Percentiles rank a stretch among this genome's conserved stretches.
Evolutionary conservation across 805 yeast species (phyloP).

Genomic region (Pichia sporocuriosa): DNA sequence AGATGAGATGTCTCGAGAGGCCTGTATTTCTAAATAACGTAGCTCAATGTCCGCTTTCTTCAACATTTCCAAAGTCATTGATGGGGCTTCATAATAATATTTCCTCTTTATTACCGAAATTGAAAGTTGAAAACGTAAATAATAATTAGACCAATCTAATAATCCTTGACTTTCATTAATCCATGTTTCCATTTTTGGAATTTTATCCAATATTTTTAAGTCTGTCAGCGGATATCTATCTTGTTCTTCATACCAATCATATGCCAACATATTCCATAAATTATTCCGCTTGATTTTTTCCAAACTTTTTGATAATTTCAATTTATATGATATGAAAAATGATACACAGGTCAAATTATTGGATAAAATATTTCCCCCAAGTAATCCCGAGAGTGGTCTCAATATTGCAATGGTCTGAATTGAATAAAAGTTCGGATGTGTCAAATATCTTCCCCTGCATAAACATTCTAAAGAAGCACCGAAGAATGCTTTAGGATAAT

Average conservation of each 20-base stretch:
- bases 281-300: slow-evolving; percentile 1
- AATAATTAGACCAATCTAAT: slow-evolving; percentile 20
- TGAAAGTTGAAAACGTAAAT: slow-evolving; percentile 19
- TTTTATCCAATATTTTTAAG: slow-evolving; percentile 19
- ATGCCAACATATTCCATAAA: slow-evolving; percentile 28
- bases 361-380: slow-evolving; percentile 28
- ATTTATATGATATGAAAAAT: slow-evolving; percentile 19
- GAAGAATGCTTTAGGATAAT: slow-evolving; percentile 25
- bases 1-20: slow-evolving; percentile 17
- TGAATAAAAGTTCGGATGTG: slow-evolving; percentile 23
- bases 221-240: slow-evolving; percentile 22
- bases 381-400: slow-evolving; percentile 23
- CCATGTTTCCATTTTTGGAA: slow-evolving; percentile 23
- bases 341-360: slow-evolving; percentile 21
- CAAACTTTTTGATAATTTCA: slow-evolving; percentile 20
- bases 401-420: slow-evolving; percentile 26
- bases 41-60: slow-evolving; percentile 24
- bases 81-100: slow-evolving; percentile 23
- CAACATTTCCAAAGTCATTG: slow-evolving; percentile 15
- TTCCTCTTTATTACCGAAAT: slow-evolving; percentile 23
- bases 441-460: slow-evolving; percentile 29
- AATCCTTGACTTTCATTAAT: slow-evolving; percentile 7
- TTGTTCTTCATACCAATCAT: slow-evolving; percentile 31
- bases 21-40: slow-evolving; percentile 19
- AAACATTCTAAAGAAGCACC: slow-evolving; percentile 29